Evolutionary conservation across 2,329 filamentous ascomycete genomes (phyloP), one percentile per base, ranked within the genome.

Genomic region (Penicillium sp.): DNA sequence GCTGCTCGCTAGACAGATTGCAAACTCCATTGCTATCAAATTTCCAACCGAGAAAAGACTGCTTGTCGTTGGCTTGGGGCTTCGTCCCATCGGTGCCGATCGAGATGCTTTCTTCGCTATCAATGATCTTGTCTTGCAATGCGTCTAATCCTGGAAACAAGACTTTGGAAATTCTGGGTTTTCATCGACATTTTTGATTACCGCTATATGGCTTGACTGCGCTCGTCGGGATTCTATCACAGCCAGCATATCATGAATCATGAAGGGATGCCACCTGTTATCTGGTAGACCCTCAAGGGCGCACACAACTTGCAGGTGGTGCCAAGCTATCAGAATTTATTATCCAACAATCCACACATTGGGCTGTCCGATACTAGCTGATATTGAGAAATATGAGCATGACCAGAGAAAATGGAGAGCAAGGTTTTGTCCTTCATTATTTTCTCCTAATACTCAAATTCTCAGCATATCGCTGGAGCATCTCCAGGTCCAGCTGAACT

Each of bases 1-100:
- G 68, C 81, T 96, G 1, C 86, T 95, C 63, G 91, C 91, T 2
- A 88, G 88, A 38, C 92, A 96, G 63, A 86, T 97, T 57, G 93
- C 87, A 4, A 95, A 85, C 63, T 81, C 86, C 33, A 80, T 98
- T 51, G 78, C 84, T 15, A 81, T 86, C 52, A 84, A 84, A 55
- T 79, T 87, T 45, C 83, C 89, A 5, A 72, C 75, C 39, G 83
- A 86, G 65, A 76, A 74, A 54, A 71, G 83, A 37, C 71, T 79
- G 55, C 69, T 86, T 12, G 77, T 86, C 20, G 61, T 86, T 29
- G 81, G 81, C 0, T 64, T 83, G 54, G 81, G 81, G 0, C 64
- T 84, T 32, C 73, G 78, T 40, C 75, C 73, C 47, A 67, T 66
- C 28, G 71, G 70, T 20, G 55, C 63, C 25, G 69, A 72, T 52